A percentile compares a stretch with the other conserved stretches of the same genome.
Conservation (phyloP, 2,329 filamentous ascomycete species). For the Diaporthe nobilis region DNA sequence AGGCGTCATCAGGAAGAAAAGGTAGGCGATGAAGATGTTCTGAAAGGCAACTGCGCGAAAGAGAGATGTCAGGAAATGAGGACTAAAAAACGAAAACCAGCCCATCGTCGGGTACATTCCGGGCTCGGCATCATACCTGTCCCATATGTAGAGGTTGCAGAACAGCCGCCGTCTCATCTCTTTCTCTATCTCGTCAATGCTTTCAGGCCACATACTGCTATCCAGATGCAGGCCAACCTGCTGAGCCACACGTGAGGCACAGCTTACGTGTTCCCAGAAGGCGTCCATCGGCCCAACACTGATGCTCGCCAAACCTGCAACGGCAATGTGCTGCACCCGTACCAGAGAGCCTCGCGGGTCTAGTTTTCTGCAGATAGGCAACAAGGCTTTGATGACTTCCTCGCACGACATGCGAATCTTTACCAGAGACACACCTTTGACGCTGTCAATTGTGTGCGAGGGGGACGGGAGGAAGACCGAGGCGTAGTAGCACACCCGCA, state of each 20-base stretch:
- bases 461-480: not conserved
- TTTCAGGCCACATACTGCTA: not conserved
- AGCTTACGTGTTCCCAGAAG: not conserved
- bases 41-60: not conserved
- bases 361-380: not conserved
- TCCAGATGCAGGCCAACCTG: not conserved
- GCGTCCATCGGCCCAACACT: not conserved
- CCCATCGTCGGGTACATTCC: not conserved
- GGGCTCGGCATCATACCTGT: not conserved
- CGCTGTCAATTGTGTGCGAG: not conserved
- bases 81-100: not conserved
- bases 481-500: not conserved
- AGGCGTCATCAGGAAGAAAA: not conserved
- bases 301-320: not conserved
- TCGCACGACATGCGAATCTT: not conserved
- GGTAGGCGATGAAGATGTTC: not conserved
- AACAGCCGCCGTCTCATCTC: not conserved
- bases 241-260: not conserved
- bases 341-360: not conserved
- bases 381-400: not conserved
- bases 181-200: not conserved
- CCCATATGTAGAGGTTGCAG: not conserved
- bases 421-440: not conserved
- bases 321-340: not conserved
- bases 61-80: not conserved